Evolutionary conservation across 176 grass and related monocot genomes (phyloP).

Genomic region (Pontederia crassipes): DNA sequence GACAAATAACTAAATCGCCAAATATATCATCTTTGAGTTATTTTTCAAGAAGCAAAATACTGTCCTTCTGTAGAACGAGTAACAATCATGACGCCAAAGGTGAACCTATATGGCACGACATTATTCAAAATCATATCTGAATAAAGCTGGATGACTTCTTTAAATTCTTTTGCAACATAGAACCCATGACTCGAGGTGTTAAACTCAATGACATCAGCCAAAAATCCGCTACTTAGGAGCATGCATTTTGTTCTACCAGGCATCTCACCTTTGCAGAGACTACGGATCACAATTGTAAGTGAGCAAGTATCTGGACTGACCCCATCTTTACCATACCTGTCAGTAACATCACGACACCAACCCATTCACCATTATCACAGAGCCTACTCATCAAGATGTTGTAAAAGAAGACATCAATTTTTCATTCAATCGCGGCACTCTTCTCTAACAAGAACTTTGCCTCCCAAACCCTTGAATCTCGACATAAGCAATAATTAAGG

Average conservation of each 20-base stretch:
- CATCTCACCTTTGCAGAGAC: conserved; percentile 52
- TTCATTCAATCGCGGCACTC: conserved; percentile 37
- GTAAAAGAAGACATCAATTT: conserved; percentile 47
- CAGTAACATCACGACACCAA: conserved; percentile 44
- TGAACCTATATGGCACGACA: conserved; percentile 47
- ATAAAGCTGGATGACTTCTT: conserved; percentile 24
- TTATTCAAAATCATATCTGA: conserved; percentile 28
- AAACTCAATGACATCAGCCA: conserved; percentile 43
- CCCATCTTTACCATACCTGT: conserved; percentile 62
- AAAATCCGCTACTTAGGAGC: conserved; percentile 23
- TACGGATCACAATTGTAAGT: conserved; percentile 57
- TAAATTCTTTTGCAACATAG: conserved; percentile 23
- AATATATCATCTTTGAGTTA: conserved; percentile 11
- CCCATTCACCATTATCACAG: conserved; percentile 34
- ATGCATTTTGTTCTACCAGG: conserved; percentile 33
- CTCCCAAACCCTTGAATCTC: conserved; percentile 31
- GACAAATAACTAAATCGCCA: conserved; percentile 33
- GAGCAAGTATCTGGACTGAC: conserved; percentile 55
- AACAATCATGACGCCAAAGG: conserved; percentile 39
- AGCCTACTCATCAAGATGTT: conserved; percentile 73
- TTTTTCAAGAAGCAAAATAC: conserved; percentile 26
- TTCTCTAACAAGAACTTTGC: conserved; percentile 45
- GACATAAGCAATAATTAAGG: conserved; percentile 62
- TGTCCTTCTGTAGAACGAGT: conserved; percentile 32
- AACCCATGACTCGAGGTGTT: conserved; percentile 75